Evolutionary conservation across 345 rosid genomes (phyloP).

Genomic region (Aethionema arabicum): DNA sequence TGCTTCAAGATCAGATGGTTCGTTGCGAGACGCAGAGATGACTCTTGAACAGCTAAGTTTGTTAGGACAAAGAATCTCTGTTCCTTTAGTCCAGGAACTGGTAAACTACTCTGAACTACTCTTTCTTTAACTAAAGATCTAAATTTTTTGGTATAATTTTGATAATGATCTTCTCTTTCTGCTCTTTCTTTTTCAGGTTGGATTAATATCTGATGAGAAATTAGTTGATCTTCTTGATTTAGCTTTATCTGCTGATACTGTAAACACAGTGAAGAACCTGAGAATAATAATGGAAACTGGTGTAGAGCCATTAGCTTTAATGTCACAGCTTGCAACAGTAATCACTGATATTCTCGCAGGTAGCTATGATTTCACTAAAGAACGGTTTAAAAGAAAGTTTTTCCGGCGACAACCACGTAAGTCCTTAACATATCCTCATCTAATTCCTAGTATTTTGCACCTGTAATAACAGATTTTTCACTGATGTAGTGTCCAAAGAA

Average conservation of each 20-base stretch:
- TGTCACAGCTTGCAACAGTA: conserved; percentile 98
- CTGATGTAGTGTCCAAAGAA: conserved; percentile 72
- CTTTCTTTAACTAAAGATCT: conserved; percentile 9
- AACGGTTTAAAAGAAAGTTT: conserved; percentile 67
- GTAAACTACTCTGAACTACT: conserved; percentile 32
- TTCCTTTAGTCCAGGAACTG: conserved; percentile 91
- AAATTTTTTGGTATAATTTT: neutral
- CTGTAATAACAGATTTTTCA: neutral
- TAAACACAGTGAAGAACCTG: conserved; percentile 91
- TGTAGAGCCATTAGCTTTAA: conserved; percentile 89
- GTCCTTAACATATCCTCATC: conserved; percentile 28
- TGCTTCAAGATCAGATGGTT: conserved; percentile 97
- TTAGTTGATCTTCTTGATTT: conserved; percentile 97
- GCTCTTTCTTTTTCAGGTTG: conserved; percentile 57
- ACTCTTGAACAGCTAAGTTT: conserved; percentile 90
- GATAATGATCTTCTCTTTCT: conserved; percentile 9
- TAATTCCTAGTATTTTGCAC: neutral
- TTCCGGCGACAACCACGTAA: conserved; percentile 77
- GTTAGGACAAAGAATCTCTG: conserved; percentile 84
- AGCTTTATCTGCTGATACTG: conserved; percentile 97
- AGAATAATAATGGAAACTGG: conserved; percentile 92
- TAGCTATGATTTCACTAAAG: conserved; percentile 81
- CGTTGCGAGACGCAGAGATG: conserved; percentile 95
- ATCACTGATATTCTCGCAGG: conserved; percentile 95
- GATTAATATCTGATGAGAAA: conserved; percentile 94